Conservation (phyloP, 2,329 filamentous ascomycete species). For the Pseudocercospora eumusae region DNA sequence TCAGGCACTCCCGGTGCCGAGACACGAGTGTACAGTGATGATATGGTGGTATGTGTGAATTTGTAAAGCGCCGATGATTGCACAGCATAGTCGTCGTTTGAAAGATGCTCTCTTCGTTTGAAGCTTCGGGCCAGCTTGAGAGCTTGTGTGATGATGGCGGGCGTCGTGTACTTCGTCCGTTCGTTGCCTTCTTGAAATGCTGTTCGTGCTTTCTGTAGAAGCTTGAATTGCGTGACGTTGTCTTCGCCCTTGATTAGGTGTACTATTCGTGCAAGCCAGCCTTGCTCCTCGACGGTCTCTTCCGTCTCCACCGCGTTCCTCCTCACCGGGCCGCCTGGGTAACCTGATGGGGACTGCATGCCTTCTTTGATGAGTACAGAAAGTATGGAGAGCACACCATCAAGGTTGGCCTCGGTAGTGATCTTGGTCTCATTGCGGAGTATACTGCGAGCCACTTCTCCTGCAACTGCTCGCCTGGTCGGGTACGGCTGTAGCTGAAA, state of each 20-base stretch:
- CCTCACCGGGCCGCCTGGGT: conserved; percentile 74
- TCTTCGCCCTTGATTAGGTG: conserved; percentile 80
- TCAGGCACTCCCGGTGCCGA: conserved; percentile 73
- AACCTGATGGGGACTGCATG: conserved; percentile 75
- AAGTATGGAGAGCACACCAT: conserved; percentile 84
- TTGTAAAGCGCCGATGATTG: conserved; percentile 85
- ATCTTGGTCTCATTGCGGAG: conserved; percentile 80
- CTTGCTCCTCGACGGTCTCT: conserved; percentile 96
- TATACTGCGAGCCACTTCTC: conserved; percentile 80
- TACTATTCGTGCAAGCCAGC: conserved; percentile 89
- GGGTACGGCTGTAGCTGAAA: conserved; percentile 90
- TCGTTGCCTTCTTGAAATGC: conserved; percentile 91
- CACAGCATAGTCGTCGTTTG: conserved; percentile 71
- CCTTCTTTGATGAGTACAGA: conserved; percentile 94
- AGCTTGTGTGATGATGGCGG: conserved; percentile 83
- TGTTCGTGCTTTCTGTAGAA: conserved; percentile 83
- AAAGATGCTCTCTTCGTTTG: conserved; percentile 86
- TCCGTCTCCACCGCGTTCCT: conserved; percentile 83
- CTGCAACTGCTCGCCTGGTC: conserved; percentile 85
- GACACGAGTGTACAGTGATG: conserved; percentile 83
- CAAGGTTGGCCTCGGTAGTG: conserved; percentile 73
- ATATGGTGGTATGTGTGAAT: conserved; percentile 88
- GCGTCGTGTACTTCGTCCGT: conserved; percentile 91
- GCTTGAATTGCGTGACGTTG: conserved; percentile 87
- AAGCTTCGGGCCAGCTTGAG: conserved; percentile 86